Conservation (phyloP, 495 filamentous ascomycete genomes). For the Haplographium delicatum region DNA sequence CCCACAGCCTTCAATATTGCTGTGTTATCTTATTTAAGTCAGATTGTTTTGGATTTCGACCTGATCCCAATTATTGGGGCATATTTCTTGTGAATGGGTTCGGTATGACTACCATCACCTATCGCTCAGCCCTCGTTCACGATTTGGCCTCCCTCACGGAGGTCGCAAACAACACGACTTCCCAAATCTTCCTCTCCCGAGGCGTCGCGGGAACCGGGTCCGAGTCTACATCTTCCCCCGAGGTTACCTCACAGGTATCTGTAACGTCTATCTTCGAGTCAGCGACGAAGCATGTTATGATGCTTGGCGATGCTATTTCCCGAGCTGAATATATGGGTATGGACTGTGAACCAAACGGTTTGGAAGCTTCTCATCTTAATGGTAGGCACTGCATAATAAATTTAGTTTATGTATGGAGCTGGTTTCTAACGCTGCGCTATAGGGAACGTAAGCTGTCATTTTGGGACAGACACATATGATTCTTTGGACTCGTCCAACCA, state of each 20-base stretch:
- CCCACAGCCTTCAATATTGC: not conserved
- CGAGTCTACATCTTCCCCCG: slow-evolving; percentile 1
- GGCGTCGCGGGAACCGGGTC: slow-evolving; percentile 31
- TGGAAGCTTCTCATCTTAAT: too few relatives aligned
- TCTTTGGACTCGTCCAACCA: too few relatives aligned
- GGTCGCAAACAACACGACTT: slow-evolving; percentile 32
- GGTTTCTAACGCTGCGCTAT: too few relatives aligned
- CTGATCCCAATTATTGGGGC: not conserved
- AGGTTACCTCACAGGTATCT: slow-evolving; percentile 2
- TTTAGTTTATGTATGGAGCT: too few relatives aligned
- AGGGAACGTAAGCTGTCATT: too few relatives aligned
- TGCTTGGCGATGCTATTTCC: slow-evolving; percentile 16
- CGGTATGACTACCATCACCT: slow-evolving; percentile 15
- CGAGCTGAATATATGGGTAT: not conserved
- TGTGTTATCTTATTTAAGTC: not conserved
- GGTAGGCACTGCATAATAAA: too few relatives aligned
- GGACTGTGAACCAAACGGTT: too few relatives aligned
- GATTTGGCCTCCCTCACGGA: slow-evolving; percentile 9
- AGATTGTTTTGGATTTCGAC: not conserved
- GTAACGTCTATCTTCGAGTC: slow-evolving; percentile 30
- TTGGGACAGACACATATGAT: too few relatives aligned
- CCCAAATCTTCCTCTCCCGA: slow-evolving; percentile 36
- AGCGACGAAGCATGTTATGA: slow-evolving; percentile 18
- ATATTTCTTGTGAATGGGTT: not conserved
- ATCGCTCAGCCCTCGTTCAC: slow-evolving; percentile 18